Evolutionary conservation across 2,329 filamentous ascomycete genomes (phyloP).

Genomic region (Cladosporium colombiae): DNA sequence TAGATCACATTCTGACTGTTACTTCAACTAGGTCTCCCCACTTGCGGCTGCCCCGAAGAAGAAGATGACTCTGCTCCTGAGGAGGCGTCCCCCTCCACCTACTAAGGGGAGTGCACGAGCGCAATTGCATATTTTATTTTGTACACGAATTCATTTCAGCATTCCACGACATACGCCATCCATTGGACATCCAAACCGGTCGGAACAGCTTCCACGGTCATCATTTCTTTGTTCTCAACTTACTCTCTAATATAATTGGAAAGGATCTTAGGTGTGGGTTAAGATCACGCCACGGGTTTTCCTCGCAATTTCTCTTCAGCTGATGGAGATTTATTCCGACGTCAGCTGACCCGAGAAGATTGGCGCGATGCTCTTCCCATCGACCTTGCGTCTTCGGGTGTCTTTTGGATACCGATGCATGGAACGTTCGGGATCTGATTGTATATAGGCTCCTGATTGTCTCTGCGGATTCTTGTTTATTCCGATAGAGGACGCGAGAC

Average conservation of each 20-base stretch:
- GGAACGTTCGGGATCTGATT: background rate
- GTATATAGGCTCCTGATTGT: background rate
- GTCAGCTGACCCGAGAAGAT: background rate
- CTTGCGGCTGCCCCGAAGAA: slow-evolving; percentile 5
- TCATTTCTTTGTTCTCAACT: slow-evolving; percentile 7
- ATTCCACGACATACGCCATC: slow-evolving; percentile 13
- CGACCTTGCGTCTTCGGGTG: background rate
- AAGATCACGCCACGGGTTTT: background rate
- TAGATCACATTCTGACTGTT: slow-evolving; percentile 13
- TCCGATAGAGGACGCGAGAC: slow-evolving; percentile 2
- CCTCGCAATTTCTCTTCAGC: background rate
- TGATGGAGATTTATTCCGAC: background rate
- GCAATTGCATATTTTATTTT: slow-evolving; percentile 1
- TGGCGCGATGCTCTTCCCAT: background rate
- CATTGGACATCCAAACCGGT: background rate
- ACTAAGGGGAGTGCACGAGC: background rate
- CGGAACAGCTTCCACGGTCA: slow-evolving; percentile 7
- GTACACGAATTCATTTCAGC: slow-evolving; percentile 7
- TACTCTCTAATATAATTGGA: slow-evolving; percentile 14
- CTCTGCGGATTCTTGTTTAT: background rate
- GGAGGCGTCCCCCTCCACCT: slow-evolving; percentile 1
- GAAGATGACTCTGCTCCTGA: slow-evolving; percentile 5
- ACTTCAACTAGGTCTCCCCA: slow-evolving; percentile 7
- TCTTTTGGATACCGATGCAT: background rate
- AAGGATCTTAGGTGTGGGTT: background rate